Evolutionary conservation across 306 rosid species (phyloP), one percentile per base, ranked within the genome.

Genomic region (Arachis hypogaea): DNA sequence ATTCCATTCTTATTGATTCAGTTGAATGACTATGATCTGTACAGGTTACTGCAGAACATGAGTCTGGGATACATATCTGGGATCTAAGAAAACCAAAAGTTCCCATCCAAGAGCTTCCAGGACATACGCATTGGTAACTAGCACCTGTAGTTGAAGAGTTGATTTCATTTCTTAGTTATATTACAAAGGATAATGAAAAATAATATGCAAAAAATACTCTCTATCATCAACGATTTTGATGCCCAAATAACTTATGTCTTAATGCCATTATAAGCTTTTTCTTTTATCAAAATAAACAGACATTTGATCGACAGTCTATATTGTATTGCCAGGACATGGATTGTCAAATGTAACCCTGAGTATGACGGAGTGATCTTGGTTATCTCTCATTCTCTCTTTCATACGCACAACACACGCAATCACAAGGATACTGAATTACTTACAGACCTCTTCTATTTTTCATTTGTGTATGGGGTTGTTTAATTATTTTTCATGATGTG

Each of bases 51-150:
- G 92, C 97, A 65, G 98, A 87, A 69, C 90, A 92, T 67, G 98
- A 92, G 81, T 92, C 92, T 68, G 97, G 99, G 68, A 87, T 95
- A 69, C 89, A 80, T 74, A 82, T 90, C 36, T 95, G 99, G 99
- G 99, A 95, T 85, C 87, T 92, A 74, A 90, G 99, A 83, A 90
- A 87, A 74, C 89, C 93, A 22, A 85, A 90, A 67, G 68, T 84
- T 75, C 96, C 96, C 29, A 73, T 85, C 85, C 96, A 86, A 68
- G 96, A 92, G 82, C 93, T 95, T 83, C 92, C 92, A 16, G 98
- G 99, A 67, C 99, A 95, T 71, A 87, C 96, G 68, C 99, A 95
- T 85, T 92, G 99, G 99, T 94, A 94, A 69, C 33, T 58, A 11
- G 43, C 66, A 22, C 43, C 40, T 71, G 60, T 16, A 44, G 63